Evolutionary conservation across 768 basidiomycete genomes (phyloP).

Genomic region (Tricholoma flavovirens): DNA sequence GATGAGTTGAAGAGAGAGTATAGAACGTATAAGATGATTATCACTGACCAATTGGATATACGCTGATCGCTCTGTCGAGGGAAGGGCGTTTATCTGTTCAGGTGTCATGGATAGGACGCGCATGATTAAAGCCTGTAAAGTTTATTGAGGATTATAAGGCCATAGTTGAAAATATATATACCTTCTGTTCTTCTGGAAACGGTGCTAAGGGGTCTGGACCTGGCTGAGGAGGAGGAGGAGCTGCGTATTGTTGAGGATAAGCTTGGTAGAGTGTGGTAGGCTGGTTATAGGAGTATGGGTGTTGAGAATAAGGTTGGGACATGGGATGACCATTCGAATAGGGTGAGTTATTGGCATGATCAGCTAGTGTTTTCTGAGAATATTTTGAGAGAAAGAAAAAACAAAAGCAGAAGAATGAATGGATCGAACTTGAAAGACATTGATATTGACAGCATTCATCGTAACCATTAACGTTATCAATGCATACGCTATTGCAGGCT

Average conservation of each 20-base stretch:
- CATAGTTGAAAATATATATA: conserved; percentile 16
- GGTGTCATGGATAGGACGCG: conserved; percentile 52
- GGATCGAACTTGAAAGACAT: conserved; percentile 62
- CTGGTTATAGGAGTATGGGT: conserved; percentile 19
- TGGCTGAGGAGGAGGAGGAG: conserved; percentile 12
- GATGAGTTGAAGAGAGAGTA: not conserved
- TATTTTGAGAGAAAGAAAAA: not conserved
- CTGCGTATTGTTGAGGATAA: conserved; percentile 19
- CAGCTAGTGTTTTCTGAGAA: conserved; percentile 56
- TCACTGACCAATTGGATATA: conserved; percentile 77
- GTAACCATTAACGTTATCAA: conserved; percentile 74
- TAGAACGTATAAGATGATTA: not conserved
- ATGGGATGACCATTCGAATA: conserved; percentile 20
- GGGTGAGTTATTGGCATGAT: conserved; percentile 37
- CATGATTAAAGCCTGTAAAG: conserved; percentile 10
- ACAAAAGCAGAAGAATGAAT: not conserved
- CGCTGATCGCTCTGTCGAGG: conserved; percentile 66
- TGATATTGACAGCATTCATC: conserved; percentile 67
- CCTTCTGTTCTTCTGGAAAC: conserved; percentile 66
- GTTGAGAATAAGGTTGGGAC: conserved; percentile 5
- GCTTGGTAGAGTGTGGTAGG: conserved; percentile 15
- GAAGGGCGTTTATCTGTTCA: conserved; percentile 74
- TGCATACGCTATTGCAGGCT: conserved; percentile 74
- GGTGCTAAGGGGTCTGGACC: conserved; percentile 12
- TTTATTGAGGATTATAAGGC: not conserved